Evolutionary conservation across 768 basidiomycete species (phyloP).

Genomic region (Agrocybe praecox): DNA sequence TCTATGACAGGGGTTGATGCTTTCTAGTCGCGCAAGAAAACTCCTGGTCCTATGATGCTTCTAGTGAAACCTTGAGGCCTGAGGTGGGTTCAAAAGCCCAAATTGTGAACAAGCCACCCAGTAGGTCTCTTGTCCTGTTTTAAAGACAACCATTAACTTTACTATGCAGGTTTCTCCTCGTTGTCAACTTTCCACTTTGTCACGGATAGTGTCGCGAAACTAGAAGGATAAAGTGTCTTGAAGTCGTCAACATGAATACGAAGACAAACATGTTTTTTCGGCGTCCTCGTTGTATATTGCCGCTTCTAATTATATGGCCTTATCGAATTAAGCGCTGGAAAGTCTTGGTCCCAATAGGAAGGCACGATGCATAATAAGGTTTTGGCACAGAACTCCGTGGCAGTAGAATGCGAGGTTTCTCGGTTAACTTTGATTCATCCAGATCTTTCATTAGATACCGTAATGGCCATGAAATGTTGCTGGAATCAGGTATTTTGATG

Average conservation of each 20-base stretch:
- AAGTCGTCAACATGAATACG: background rate
- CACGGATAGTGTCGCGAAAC: constrained; percentile 52
- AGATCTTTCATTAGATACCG: constrained; percentile 12
- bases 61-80: constrained; percentile 49
- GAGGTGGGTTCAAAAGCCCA: background rate
- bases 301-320: background rate
- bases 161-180: constrained; percentile 40
- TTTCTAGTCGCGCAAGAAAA: constrained; percentile 40
- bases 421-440: constrained; percentile 11
- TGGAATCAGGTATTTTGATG: constrained; percentile 1
- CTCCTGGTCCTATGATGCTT: constrained; percentile 55
- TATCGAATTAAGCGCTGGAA: constrained; percentile 20
- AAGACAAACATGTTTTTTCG: background rate
- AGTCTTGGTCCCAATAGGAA: constrained; percentile 18
- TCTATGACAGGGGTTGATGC: background rate
- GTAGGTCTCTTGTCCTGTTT: constrained; percentile 1
- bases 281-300: background rate
- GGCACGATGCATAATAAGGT: constrained; percentile 23
- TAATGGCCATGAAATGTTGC: constrained; percentile 17
- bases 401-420: background rate
- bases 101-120: constrained; percentile 5
- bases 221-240: constrained; percentile 36
- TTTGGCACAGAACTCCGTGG: constrained; percentile 7
- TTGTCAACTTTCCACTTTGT: constrained; percentile 52
- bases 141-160: background rate